These are phyloP conservation scores for Thozetella sp. DNA, from an alignment of 495 filamentous ascomycete species.

Conservation along the genomic window DNA sequence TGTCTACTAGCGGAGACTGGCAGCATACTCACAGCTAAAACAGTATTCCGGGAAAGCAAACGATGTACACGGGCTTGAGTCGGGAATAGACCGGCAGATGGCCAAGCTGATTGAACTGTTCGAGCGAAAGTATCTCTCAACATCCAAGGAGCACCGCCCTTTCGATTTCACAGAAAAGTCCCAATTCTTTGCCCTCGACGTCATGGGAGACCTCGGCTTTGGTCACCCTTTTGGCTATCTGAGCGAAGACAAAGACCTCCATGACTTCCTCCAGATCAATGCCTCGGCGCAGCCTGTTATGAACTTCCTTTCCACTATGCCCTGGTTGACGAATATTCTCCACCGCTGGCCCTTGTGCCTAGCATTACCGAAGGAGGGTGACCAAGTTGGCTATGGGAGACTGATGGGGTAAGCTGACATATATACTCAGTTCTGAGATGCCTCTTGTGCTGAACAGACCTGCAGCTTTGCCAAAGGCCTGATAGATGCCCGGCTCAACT, in stretches of 20 bases:
- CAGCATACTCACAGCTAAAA: constrained; percentile 6
- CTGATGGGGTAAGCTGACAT: constrained; percentile 22
- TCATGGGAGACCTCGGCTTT: constrained; percentile 25
- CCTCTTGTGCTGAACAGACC: too few relatives aligned
- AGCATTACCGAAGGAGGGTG: constrained; percentile 12
- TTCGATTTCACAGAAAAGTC: constrained; percentile 33
- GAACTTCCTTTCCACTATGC: constrained; percentile 10
- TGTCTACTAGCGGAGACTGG: constrained; percentile 41
- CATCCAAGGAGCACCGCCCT: constrained; percentile 22
- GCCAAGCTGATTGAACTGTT: constrained; percentile 32
- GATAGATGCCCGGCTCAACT: constrained; percentile 9
- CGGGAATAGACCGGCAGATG: constrained; percentile 34
- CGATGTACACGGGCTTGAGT: constrained; percentile 19
- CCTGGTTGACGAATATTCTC: constrained; percentile 12
- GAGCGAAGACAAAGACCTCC: constrained; percentile 18
- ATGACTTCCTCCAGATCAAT: constrained; percentile 13
- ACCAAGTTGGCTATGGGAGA: constrained; percentile 17
- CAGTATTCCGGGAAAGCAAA: background rate
- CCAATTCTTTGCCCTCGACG: constrained; percentile 26
- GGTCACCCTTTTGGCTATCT: constrained; percentile 29
- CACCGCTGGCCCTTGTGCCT: constrained; percentile 12
- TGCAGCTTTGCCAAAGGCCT: constrained; percentile 12
- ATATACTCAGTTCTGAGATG: too few relatives aligned
- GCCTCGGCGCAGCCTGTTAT: constrained; percentile 11
- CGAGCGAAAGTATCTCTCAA: constrained; percentile 34